Conservation (phyloP, 345 rosid genomes). For the Moricandia arvensis region DNA sequence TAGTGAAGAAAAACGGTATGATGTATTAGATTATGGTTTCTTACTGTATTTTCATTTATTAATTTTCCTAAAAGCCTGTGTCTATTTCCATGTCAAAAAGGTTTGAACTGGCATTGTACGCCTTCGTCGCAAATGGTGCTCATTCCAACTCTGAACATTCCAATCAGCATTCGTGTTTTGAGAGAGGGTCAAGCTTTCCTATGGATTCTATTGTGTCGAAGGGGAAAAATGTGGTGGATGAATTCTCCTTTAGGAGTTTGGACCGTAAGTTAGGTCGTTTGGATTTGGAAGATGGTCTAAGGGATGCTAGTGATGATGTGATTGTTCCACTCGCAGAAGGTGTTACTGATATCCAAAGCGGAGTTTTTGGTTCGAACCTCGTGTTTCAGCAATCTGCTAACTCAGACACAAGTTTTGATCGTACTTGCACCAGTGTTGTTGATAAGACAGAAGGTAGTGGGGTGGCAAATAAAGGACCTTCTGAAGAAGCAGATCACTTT, state of each 20-base stretch:
- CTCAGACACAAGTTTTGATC: slow-evolving; percentile 44
- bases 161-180: slow-evolving; percentile 56
- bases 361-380: slow-evolving; percentile 49
- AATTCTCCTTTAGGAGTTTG: slow-evolving; percentile 46
- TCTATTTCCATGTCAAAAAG: slow-evolving; percentile 43
- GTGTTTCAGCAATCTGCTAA: slow-evolving; percentile 46
- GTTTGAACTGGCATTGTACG: slow-evolving; percentile 82
- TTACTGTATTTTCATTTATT: neutral
- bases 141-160: slow-evolving; percentile 53
- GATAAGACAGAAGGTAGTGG: slow-evolving; percentile 50
- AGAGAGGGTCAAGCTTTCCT: slow-evolving; percentile 43
- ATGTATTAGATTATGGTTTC: slow-evolving; percentile 6
- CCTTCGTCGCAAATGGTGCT: slow-evolving; percentile 75
- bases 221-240: slow-evolving; percentile 51
- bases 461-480: slow-evolving; percentile 79
- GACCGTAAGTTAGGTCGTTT: slow-evolving; percentile 59
- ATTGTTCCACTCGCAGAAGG: slow-evolving; percentile 57
- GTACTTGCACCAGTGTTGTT: slow-evolving; percentile 37
- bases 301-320: slow-evolving; percentile 41
- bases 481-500: slow-evolving; percentile 66
- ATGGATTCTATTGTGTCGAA: slow-evolving; percentile 51
- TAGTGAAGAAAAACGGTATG: slow-evolving; percentile 92
- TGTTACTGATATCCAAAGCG: slow-evolving; percentile 51
- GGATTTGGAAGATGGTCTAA: slow-evolving; percentile 48
- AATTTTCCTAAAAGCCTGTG: slow-evolving; percentile 17